Evolutionary conservation across 768 basidiomycete genomes (phyloP), one percentile per base, ranked within the genome.

Genomic region (Gyrodon lividus): DNA sequence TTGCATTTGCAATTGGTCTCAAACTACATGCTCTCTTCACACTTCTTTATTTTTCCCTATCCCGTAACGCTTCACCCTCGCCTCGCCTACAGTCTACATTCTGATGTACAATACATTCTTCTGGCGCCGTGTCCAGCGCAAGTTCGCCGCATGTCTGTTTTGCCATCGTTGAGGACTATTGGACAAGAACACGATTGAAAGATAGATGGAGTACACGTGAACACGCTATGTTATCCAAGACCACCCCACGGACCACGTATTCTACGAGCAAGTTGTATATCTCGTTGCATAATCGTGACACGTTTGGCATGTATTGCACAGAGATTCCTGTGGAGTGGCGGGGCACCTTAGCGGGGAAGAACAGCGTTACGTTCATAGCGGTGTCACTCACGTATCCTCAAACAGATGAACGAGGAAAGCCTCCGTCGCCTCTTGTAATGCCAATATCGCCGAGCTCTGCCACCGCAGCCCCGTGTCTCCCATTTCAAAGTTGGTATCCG

Each of bases 291-390:
- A 60, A 98, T 87, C 5, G 96, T 99, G 5, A 98, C 96, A 61
- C 96, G 87, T 71, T 96, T 98, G 14, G 96, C 96, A 63, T 98
- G 96, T 58, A 99, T 90, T 6, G 96, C 95, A 64, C 97, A 99
- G 30, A 97, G 75, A 68, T 98, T 97, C 38, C 94, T 97, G 55
- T 19, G 54, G 41, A 96, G 55, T 19, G 54, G 41, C n/a, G 19
- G 42, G 34, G 19, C 41, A n/a, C 23, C 22, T 60, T 38, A 54
- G 40, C 39, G 17, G 24, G 35, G 19, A 52, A 22, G 26, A 17
- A 4, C 33, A 2, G 20, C 22, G 6, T n/a, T 16, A 26, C 19
- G 8, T 1, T 23, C 20, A 38, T 20, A 13, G 26, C 17, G 42
- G 46, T 28, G 39, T 7, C 23, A 90, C 94, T 75, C 70, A 98